Evolutionary conservation across 2,329 filamentous ascomycete species (phyloP), one percentile per base, ranked within the genome.

Genomic region (Elsinoe ampelina): DNA sequence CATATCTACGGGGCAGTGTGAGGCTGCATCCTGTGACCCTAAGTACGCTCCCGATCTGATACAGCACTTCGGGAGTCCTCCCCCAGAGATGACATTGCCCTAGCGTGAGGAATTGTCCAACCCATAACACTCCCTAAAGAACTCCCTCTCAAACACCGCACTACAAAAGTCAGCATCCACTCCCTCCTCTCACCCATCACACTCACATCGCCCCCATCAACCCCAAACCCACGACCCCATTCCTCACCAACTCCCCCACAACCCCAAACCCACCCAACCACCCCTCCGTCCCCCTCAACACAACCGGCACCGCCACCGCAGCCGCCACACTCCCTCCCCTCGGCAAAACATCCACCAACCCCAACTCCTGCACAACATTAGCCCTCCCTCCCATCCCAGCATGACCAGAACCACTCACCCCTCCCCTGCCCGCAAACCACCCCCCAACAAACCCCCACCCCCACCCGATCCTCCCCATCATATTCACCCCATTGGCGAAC

Each of bases 401-500:
- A 30, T 5, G 5, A 30, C 7, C 13, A 12, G 10, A 30, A 4
- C 41, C 51, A 61, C 63, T 60, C 22, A 63, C 63, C 39, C 66
- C 54, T 7, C 72, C 75, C 42, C 78, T 72, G 13, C 66, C 67
- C 4, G 58, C 64, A 59, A 95, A 84, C 68, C 84, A 95, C 0
- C 68, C 63, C 34, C 69, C 73, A 57, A 96, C 87, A 67, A 95
- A 98, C 43, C 68, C 66, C 15, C 74, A 72, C 65, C 90, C 93
- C 88, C 90, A 98, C 6, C 81, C 60, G 58, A 95, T 95, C 60
- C 93, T 82, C 64, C 92, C 82, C 0, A 74, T 72, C 91, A 98
- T 95, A 68, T 96, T 97, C 64, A 95, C 81, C 45, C 81, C 84
- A 68, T 97, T 98, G 54, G 91, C 91, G 62, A 82, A 79, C 0